These are phyloP conservation scores for Neoboletus magnificus DNA, from an alignment of 768 basidiomycete species.

Conservation along the genomic window DNA sequence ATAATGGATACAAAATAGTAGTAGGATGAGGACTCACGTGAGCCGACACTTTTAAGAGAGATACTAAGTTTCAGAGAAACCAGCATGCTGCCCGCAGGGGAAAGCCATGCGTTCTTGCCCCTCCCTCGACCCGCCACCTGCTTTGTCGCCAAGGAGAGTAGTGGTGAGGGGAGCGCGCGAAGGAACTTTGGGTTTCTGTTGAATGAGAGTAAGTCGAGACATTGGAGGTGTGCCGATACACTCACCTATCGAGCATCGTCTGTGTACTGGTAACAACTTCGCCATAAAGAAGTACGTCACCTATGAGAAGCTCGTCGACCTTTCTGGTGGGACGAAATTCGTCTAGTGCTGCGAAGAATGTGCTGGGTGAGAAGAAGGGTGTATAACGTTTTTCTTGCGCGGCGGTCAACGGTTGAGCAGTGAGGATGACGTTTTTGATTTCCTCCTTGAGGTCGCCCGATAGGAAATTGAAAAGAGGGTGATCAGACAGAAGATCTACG, in stretches of 20 bases:
- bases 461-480: slow-evolving; percentile 18
- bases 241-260: slow-evolving; percentile 89
- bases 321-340: slow-evolving; percentile 23
- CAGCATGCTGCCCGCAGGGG: slow-evolving; percentile 84
- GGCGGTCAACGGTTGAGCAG: slow-evolving; percentile 44
- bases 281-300: slow-evolving; percentile 80
- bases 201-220: not conserved
- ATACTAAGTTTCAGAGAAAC: slow-evolving; percentile 40
- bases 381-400: slow-evolving; percentile 42
- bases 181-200: slow-evolving; percentile 75
- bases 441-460: slow-evolving; percentile 35
- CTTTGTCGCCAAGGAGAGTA: slow-evolving; percentile 81
- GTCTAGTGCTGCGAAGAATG: slow-evolving; percentile 56
- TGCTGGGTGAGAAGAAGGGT: slow-evolving; percentile 66
- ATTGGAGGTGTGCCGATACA: not conserved
- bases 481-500: slow-evolving; percentile 20
- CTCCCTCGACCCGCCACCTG: slow-evolving; percentile 89
- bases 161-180: slow-evolving; percentile 62
- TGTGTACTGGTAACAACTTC: slow-evolving; percentile 94
- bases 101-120: slow-evolving; percentile 88
- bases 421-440: slow-evolving; percentile 55
- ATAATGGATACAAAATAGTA: not conserved
- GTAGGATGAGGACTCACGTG: slow-evolving; percentile 3
- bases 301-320: slow-evolving; percentile 49
- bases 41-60: slow-evolving; percentile 12